Evolutionary conservation across 495 filamentous ascomycete species (phyloP), one percentile per base, ranked within the genome.

Genomic region (Penicillium antarcticum): DNA sequence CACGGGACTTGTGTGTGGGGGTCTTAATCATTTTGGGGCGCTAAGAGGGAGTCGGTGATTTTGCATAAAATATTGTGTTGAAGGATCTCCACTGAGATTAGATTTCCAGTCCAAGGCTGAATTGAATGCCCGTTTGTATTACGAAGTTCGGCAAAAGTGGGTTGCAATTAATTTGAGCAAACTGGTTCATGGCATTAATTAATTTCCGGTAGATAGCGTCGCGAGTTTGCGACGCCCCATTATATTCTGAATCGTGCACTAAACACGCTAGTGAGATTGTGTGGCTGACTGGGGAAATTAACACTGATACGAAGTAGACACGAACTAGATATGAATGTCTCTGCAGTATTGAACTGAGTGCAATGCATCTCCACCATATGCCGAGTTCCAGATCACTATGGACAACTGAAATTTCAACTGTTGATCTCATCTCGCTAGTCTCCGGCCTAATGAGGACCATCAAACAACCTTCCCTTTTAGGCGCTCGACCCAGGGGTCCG

Each of bases 1-100:
- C 9, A 78, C 76, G 5, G 82, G 81, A 5, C 45, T 86, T 29
- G 70, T 62, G 6, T 61, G 66, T 55, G 70, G 68, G 34, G 49
- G 65, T 11, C 24, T 68, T 38, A 63, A 61, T 48, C 62, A 66
- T 44, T 53, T 66, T 12, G 35, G 42, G 5, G 51, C 17, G 41
- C 36, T 10, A 17, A 51, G 50, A 43, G 44, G 10, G n/a, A 50
- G 5, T 53, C 55, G 14, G 48, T 43, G 4, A 42, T 33, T 11
- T 19, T 33, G 31, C 5, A 33, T 34, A 18, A 4, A 33, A 18
- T 4, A 34, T 49, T 17, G 17, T 34, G 26, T 16, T 35, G n/a
- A 13, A 21, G 6, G 24, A n/a, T 34, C 18, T 16, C 17, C 17
- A 18, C 13, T 42, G 37, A 13, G 38, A 32, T 11, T 34, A 41